phyloP scores from a whole-genome alignment of 768 basidiomycete species.

The Neoboletus brunneissimus region DNA sequence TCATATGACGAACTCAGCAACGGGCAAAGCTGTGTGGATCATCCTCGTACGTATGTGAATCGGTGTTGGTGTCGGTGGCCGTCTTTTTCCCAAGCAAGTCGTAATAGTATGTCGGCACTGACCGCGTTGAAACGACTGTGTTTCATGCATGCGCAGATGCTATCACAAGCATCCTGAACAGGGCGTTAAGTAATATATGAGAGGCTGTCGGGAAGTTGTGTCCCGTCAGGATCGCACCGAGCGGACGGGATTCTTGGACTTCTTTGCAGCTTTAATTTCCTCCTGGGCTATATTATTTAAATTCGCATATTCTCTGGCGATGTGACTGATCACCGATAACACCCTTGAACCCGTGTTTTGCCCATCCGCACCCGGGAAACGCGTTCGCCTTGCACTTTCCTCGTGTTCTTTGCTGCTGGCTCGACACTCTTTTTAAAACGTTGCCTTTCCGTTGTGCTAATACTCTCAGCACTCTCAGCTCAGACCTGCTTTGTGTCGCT shows the following conservation, averaged over 20 bases:
- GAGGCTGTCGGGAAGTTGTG: not conserved
- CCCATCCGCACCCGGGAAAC: not conserved
- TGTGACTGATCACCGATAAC: not conserved
- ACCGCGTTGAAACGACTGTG: too few species aligned
- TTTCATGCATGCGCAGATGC: not conserved
- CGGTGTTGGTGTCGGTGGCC: not conserved
- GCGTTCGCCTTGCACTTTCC: slow-evolving; percentile 9
- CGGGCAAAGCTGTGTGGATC: not conserved
- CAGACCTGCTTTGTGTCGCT: not conserved
- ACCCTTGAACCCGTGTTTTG: not conserved
- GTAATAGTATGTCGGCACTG: not conserved
- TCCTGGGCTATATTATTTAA: not conserved
- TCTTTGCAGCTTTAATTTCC: not conserved
- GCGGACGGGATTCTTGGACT: not conserved
- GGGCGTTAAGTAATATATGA: too few species aligned
- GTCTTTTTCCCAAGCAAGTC: not conserved
- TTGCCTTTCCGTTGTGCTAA: not conserved
- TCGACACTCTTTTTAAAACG: not conserved
- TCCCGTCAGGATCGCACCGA: not conserved
- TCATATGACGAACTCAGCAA: not conserved
- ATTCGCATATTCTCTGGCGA: not conserved
- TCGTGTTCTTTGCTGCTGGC: slow-evolving; percentile 6
- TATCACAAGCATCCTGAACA: too few species aligned
- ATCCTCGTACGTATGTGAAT: not conserved
- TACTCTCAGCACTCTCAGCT: not conserved